phyloP scores from a whole-genome alignment of 805 yeast genomes.

The Candida montana region DNA sequence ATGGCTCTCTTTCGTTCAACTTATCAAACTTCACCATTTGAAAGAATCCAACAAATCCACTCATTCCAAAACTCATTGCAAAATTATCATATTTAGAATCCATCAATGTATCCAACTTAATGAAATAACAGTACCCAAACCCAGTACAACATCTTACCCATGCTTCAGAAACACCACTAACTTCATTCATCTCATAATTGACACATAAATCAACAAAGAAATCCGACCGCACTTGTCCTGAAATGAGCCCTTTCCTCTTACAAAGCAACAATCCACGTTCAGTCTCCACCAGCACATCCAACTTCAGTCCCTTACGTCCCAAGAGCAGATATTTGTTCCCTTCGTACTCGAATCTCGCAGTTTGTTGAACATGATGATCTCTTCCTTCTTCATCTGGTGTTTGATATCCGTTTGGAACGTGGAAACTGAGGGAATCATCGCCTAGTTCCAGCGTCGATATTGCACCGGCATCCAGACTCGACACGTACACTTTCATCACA shows the following conservation, averaged over 20 bases:
- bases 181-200: not conserved
- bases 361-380: slow-evolving; percentile 13
- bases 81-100: slow-evolving; percentile 16
- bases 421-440: too few relatives aligned
- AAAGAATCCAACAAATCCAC: slow-evolving; percentile 21
- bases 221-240: slow-evolving; percentile 17
- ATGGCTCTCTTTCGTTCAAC: not conserved
- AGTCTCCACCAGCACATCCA: slow-evolving; percentile 14
- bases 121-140: slow-evolving; percentile 22
- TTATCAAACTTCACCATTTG: slow-evolving; percentile 11
- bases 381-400: slow-evolving; percentile 7
- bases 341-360: slow-evolving; percentile 6
- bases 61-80: slow-evolving; percentile 22
- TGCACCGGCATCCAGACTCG: not conserved
- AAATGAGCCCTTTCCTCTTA: slow-evolving; percentile 16
- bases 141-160: slow-evolving; percentile 21
- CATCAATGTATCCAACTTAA: slow-evolving; percentile 14
- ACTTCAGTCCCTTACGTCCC: slow-evolving; percentile 16
- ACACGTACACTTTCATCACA: not conserved
- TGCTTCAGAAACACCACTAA: slow-evolving; percentile 1
- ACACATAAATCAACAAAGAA: slow-evolving; percentile 18
- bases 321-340: slow-evolving; percentile 7
- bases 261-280: slow-evolving; percentile 8
- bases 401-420: too few relatives aligned
- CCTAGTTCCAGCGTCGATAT: not conserved